Evolutionary conservation across 2,329 filamentous ascomycete genomes (phyloP), one percentile per base, ranked within the genome.

Genomic region (Alternaria tenuissima): DNA sequence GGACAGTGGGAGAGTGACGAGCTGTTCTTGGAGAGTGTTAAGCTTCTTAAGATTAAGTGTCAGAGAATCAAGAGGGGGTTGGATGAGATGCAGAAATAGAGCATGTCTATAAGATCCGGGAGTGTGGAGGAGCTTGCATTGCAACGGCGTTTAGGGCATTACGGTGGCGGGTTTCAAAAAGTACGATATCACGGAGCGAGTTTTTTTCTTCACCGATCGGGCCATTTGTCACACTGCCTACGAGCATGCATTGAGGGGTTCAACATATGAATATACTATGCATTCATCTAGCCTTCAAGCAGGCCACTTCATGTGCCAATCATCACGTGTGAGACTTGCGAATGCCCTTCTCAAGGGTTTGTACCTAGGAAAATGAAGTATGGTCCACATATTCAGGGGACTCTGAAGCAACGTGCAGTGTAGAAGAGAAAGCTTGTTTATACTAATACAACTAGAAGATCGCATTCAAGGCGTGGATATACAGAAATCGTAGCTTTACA

Each of bases 1-100:
- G 96, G 95, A 6, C 95, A 99, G 81, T 96, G 93, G 84, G 90
- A 95, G 60, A 97, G 93, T 75, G 94, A 98, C 72, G 89, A 93
- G 80, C 84, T 99, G 66, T 98, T 99, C 83, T 80, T 99, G 57
- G 93, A 98, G 81, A 89, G 92, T 28, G 86, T 99, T 52, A 91
- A 90, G 81, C 84, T 93, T 69, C 81, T 99, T 64, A 97, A 94
- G 83, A 84, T 87, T 71, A 98, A 98, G 84, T 95, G 92, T 68
- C 82, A 88, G 75, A 85, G 86, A 70, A 84, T 94, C 65, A 89
- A 91, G 83, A 84, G 88, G 74, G 89, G 91, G 74, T 83, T 94
- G 72, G 81, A 86, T 24, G 78, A 79, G 55, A 67, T 79, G 73
- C 75, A 66, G 55, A 69, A 64, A 30, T 73, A 66, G 36, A n/a